Percentiles rank a stretch among this genome's conserved stretches.
phyloP scores from a whole-genome alignment of 805 yeast genomes.

The Torulaspora microellipsoides region DNA sequence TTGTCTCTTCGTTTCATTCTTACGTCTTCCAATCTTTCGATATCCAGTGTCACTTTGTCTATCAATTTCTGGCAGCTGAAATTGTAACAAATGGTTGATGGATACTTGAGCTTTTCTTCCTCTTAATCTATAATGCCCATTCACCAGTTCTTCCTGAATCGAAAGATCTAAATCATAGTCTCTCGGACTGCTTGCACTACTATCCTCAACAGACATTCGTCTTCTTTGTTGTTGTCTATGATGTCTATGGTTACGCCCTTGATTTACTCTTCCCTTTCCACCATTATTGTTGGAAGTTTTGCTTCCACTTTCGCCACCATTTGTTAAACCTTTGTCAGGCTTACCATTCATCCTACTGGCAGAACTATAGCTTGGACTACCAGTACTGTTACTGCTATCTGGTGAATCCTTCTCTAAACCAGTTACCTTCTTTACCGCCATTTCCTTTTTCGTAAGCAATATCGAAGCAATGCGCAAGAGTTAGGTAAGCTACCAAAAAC shows the following conservation, averaged over 20 bases:
- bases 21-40: conserved; percentile 19
- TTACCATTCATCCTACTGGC: neutral
- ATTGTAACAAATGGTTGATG: conserved; percentile 64
- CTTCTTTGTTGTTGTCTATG: conserved; percentile 11
- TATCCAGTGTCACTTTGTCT: conserved; percentile 13
- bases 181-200: neutral
- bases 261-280: conserved; percentile 8
- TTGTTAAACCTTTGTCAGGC: too few relatives aligned
- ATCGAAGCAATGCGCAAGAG: too few relatives aligned
- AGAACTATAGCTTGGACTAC: neutral
- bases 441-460: conserved; percentile 7
- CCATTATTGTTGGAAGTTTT: neutral
- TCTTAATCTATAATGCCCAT: conserved; percentile 32
- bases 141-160: conserved; percentile 35
- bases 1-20: conserved; percentile 31
- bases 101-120: conserved; percentile 44
- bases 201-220: neutral
- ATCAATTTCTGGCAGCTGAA: conserved; percentile 43
- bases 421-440: conserved; percentile 7
- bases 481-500: too few relatives aligned
- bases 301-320: neutral
- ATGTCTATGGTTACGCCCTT: conserved; percentile 9
- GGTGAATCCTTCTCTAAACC: conserved; percentile 8
- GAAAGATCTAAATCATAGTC: conserved; percentile 26
- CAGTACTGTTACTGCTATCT: conserved; percentile 1